A percentile compares a stretch with the other conserved stretches of the same genome.
Conservation (phyloP, 2,329 filamentous ascomycete species). For the Tricladium varicosporioides region DNA sequence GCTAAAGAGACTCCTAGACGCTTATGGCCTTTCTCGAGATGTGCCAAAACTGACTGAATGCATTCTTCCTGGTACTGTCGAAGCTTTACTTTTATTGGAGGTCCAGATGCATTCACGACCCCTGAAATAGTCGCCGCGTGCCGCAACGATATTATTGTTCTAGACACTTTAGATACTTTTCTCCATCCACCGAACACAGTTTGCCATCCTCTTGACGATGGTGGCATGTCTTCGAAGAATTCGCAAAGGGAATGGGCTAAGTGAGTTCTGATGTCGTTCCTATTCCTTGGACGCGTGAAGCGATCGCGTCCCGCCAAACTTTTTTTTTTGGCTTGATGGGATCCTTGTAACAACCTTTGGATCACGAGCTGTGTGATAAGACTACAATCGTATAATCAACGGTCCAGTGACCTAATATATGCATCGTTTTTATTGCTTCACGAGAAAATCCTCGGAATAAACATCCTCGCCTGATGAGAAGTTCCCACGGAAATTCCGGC, state of each 20-base stretch:
- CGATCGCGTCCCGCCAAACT: background rate
- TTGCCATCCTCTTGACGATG: slow-evolving; percentile 30
- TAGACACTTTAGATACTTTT: background rate
- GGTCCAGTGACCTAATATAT: background rate
- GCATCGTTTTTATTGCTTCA: background rate
- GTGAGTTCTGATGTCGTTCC: background rate
- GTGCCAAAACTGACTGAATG: slow-evolving; percentile 73
- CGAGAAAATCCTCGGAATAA: no score
- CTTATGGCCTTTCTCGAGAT: slow-evolving; percentile 69
- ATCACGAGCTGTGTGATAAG: background rate
- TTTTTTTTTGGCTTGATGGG: background rate
- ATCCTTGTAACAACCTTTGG: background rate
- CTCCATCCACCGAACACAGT: slow-evolving; percentile 16
- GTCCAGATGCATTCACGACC: background rate
- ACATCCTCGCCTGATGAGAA: no score
- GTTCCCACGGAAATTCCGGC: no score
- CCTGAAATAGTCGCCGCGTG: slow-evolving; percentile 18
- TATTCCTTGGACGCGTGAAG: background rate
- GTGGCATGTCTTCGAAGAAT: slow-evolving; percentile 26
- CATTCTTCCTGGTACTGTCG: slow-evolving; percentile 90
- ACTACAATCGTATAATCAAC: background rate
- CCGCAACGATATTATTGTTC: slow-evolving; percentile 5
- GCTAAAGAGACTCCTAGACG: slow-evolving; percentile 82
- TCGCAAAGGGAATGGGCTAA: background rate
- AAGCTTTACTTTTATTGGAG: slow-evolving; percentile 50